A percentile compares a stretch with the other conserved stretches of the same genome.
Evolutionary conservation across 2,329 filamentous ascomycete species (phyloP).

Genomic region (Sarocladiaceae sp.): DNA sequence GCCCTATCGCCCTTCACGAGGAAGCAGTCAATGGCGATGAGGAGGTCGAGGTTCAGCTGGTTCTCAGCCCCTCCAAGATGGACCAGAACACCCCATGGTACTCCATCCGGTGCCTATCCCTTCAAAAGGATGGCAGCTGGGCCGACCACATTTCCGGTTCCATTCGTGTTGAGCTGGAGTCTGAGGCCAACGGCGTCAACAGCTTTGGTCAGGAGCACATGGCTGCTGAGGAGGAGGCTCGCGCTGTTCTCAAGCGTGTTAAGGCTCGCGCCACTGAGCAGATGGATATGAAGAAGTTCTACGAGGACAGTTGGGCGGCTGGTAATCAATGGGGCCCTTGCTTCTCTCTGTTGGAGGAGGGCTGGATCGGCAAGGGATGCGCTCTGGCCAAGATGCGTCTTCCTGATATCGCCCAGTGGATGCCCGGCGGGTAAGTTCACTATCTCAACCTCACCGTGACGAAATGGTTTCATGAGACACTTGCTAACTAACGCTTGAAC

Average conservation of each 20-base stretch:
- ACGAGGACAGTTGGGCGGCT: background rate
- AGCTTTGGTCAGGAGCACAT: background rate
- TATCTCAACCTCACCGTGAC: too few relatives aligned
- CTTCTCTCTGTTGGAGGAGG: background rate
- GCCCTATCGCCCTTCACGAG: background rate
- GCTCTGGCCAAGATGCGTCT: conserved; percentile 7
- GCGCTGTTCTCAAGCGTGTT: background rate
- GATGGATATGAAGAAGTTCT: background rate
- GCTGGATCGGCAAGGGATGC: background rate
- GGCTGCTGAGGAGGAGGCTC: background rate
- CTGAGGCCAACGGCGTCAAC: too few relatives aligned
- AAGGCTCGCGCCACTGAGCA: background rate
- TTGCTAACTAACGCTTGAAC: too few relatives aligned
- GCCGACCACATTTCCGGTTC: background rate
- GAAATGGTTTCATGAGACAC: too few relatives aligned
- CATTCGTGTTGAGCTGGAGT: background rate
- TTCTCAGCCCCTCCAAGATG: background rate
- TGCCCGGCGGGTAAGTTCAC: too few relatives aligned
- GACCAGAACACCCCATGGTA: background rate
- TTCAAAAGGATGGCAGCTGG: background rate
- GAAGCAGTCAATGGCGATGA: background rate
- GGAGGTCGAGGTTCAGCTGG: background rate
- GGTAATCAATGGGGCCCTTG: conserved; percentile 1
- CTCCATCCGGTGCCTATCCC: background rate
- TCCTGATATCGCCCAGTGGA: conserved; percentile 11